Conservation (phyloP, 768 basidiomycete genomes). For the Tylopilus rubrobrunneus region DNA sequence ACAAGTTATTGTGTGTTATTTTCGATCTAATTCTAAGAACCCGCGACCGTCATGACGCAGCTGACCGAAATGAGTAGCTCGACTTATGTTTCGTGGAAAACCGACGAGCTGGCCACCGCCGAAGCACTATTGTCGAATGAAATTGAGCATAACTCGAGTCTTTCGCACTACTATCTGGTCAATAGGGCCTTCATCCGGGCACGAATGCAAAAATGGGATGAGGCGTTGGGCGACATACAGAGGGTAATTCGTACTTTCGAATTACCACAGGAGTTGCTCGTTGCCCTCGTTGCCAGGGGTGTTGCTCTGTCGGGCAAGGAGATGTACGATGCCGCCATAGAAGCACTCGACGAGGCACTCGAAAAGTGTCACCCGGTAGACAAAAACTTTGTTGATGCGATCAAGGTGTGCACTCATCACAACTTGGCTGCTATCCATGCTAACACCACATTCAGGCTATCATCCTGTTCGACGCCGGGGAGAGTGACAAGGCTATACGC, state of each 20-base stretch:
- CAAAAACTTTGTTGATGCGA: constrained; percentile 1
- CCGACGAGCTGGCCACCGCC: neutral
- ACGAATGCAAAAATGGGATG: constrained; percentile 5
- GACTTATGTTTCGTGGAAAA: constrained; percentile 10
- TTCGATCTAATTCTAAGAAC: constrained; percentile 2
- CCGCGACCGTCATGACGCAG: neutral
- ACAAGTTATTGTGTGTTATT: neutral
- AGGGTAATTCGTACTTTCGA: neutral
- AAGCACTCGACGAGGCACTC: constrained; percentile 1
- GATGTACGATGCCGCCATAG: neutral
- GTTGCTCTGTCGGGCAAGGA: neutral
- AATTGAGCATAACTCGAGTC: neutral
- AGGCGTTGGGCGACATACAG: constrained; percentile 13
- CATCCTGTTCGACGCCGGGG: constrained; percentile 6
- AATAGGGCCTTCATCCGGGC: constrained; percentile 15
- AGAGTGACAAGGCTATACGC: neutral
- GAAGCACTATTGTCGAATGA: constrained; percentile 16
- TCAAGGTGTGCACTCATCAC: constrained; percentile 9
- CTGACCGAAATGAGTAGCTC: constrained; percentile 11
- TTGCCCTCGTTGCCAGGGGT: constrained; percentile 8
- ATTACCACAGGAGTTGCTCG: neutral
- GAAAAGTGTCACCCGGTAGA: constrained; percentile 1
- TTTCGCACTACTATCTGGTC: constrained; percentile 1
- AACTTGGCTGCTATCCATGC: neutral
- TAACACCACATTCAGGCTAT: constrained; percentile 4